A percentile compares a stretch with the other conserved stretches of the same genome.
These are phyloP conservation scores for Grosmannia penicillata DNA, from an alignment of 2,329 filamentous ascomycete species.

Conservation along the genomic window DNA sequence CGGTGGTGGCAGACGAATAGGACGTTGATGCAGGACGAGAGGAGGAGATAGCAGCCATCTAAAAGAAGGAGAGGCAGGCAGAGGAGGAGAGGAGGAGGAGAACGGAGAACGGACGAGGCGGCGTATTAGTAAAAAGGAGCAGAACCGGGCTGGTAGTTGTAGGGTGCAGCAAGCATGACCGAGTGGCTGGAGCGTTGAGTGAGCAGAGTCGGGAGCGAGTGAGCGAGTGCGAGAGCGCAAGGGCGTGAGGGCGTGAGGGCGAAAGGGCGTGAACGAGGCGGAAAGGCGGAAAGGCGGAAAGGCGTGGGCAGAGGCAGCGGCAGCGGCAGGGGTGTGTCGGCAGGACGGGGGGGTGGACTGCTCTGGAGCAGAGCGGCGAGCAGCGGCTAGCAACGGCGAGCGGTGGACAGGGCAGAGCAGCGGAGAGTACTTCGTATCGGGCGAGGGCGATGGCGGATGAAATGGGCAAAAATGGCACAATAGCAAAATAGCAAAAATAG, in stretches of 20 bases:
- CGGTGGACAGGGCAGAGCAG: neutral
- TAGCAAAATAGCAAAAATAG: too few species aligned
- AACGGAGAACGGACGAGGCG: conserved; percentile 3
- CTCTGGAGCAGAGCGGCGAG: neutral
- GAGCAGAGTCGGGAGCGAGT: too few species aligned
- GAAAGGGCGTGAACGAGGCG: neutral
- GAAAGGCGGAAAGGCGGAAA: neutral
- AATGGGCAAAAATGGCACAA: too few species aligned
- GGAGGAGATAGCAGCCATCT: conserved; percentile 28
- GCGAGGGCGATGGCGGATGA: too few species aligned
- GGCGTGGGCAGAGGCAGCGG: neutral
- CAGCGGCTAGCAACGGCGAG: too few species aligned
- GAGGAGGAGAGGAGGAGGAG: conserved; percentile 1
- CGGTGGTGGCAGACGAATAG: conserved; percentile 13
- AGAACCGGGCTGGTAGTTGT: neutral
- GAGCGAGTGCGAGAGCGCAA: too few species aligned
- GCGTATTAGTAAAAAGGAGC: conserved; percentile 3
- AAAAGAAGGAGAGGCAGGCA: conserved; percentile 12
- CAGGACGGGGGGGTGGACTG: too few species aligned
- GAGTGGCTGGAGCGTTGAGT: too few species aligned
- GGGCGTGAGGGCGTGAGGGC: too few species aligned
- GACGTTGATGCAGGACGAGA: conserved; percentile 14
- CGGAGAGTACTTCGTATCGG: neutral
- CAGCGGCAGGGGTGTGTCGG: neutral
- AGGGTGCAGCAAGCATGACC: neutral